phyloP scores from a whole-genome alignment of 1,139 yeast species.

The Eremothecium gossypii region DNA sequence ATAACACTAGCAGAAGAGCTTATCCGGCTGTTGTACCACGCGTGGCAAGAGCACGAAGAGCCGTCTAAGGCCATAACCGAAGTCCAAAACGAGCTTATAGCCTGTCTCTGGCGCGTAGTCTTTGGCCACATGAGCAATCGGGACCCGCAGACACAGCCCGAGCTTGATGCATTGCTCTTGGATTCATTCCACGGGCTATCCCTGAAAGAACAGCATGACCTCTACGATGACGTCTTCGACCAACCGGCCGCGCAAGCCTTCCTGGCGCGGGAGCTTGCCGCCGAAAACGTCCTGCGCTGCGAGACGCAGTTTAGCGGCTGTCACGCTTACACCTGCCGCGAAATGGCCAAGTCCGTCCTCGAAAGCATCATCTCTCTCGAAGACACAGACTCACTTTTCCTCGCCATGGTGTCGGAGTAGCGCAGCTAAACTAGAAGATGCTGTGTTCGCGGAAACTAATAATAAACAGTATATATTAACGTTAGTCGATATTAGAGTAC shows the following conservation, averaged over 20 bases:
- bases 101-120: constrained; percentile 26
- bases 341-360: constrained; percentile 60
- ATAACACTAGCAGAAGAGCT: constrained; percentile 18
- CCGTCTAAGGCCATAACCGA: constrained; percentile 17
- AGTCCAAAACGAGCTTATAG: constrained; percentile 22
- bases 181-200: constrained; percentile 18
- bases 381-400: constrained; percentile 68
- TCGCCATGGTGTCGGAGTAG: constrained; percentile 39
- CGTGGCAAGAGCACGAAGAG: constrained; percentile 19
- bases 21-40: constrained; percentile 16
- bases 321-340: constrained; percentile 58
- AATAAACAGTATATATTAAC: constrained; percentile 4
- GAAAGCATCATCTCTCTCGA: constrained; percentile 64
- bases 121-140: constrained; percentile 10
- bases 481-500: constrained; percentile 2
- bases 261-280: constrained; percentile 17
- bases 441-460: constrained; percentile 1
- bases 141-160: constrained; percentile 10
- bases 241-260: constrained; percentile 20
- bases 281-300: constrained; percentile 12
- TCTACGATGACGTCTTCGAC: constrained; percentile 26
- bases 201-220: constrained; percentile 14
- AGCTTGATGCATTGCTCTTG: constrained; percentile 17
- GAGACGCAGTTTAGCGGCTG: constrained; percentile 20
- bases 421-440: neutral